Conservation (phyloP, 768 basidiomycete genomes). For the Psilocybe tampanensis region DNA sequence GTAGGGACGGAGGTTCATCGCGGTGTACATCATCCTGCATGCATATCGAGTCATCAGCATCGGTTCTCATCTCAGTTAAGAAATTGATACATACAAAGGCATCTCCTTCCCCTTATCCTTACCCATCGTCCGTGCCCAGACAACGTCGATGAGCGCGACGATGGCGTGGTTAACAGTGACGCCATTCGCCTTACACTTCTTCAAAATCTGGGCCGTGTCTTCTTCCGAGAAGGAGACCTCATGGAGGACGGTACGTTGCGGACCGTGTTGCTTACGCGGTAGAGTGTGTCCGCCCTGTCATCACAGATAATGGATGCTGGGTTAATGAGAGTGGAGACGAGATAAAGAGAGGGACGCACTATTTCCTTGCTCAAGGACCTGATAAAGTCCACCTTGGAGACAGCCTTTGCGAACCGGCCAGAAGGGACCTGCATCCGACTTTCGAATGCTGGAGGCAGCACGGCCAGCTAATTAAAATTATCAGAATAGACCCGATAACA, state of each 20-base stretch:
- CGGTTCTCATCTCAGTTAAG: background rate
- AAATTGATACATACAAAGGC: background rate
- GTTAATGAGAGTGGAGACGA: no score
- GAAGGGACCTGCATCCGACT: conserved; percentile 23
- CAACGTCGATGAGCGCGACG: conserved; percentile 60
- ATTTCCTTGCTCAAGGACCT: conserved; percentile 48
- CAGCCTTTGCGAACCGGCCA: conserved; percentile 31
- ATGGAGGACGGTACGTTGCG: conserved; percentile 35
- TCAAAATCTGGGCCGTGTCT: conserved; percentile 48
- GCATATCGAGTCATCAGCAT: background rate
- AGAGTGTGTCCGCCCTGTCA: conserved; percentile 61
- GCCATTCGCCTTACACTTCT: conserved; percentile 57
- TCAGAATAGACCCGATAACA: background rate
- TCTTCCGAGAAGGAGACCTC: conserved; percentile 28
- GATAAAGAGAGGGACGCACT: conserved; percentile 25
- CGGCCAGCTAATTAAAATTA: background rate
- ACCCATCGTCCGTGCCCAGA: conserved; percentile 45
- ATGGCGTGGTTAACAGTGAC: conserved; percentile 65
- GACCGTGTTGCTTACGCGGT: conserved; percentile 35
- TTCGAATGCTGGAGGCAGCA: conserved; percentile 29
- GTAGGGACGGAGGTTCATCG: conserved; percentile 4
- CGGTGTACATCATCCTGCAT: conserved; percentile 9
- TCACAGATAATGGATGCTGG: no score
- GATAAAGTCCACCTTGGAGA: conserved; percentile 50
- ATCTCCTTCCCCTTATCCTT: conserved; percentile 8